Base-by-base conservation (phyloP, 768 basidiomycete species). In the Postia placenta region DNA sequence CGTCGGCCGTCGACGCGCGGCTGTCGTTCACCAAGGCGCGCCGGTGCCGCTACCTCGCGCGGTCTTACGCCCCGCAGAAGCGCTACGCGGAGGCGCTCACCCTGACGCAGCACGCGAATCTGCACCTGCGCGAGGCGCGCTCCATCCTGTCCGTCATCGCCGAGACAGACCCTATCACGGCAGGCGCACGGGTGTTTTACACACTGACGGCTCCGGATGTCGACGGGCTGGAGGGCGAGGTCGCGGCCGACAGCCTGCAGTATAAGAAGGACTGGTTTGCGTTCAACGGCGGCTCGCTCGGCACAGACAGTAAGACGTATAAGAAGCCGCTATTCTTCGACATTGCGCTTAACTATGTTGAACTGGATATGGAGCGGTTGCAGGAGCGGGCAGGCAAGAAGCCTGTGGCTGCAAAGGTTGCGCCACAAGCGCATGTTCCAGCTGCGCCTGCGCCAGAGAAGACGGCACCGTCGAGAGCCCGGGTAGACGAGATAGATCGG, bases 241-340 rank as follows among this genome's bases (percentile, higher is more conserved):
- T 89, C 51, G 56, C 69, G 2, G 57, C 66, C 1, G 78, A 81
- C 49, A 71, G 73, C 38, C 56, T 72, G 5, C 66, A 68, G 11
- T 73, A 78, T 66, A 89, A 89, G 61, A 78, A 75, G 28, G 83
- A 83, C 39, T 92, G 90, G 90, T 87, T 87, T 57, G 73, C 80
- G 1, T 76, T 75, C 62, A 89, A 89, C 58, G 88, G 89, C 2
- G 89, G 89, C 2, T 48, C 55, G 5, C 57, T 69, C 27, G 64
- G 70, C 11, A 62, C 63, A 5, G 60, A 47, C 0, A 72, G 76
- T 42, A 73, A 75, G 58, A 65, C 72, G 33, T 71, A 83, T 60
- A 83, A 85, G 70, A 95, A 95, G 62, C 90, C 91, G 14, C 60
- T 92, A 35, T 96, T 97, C 72, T 96, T 94, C 67, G 90, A 96